These are phyloP conservation scores for Parafenestella ontariensis DNA, from an alignment of 2,329 filamentous ascomycete genomes.

Conservation along the genomic window DNA sequence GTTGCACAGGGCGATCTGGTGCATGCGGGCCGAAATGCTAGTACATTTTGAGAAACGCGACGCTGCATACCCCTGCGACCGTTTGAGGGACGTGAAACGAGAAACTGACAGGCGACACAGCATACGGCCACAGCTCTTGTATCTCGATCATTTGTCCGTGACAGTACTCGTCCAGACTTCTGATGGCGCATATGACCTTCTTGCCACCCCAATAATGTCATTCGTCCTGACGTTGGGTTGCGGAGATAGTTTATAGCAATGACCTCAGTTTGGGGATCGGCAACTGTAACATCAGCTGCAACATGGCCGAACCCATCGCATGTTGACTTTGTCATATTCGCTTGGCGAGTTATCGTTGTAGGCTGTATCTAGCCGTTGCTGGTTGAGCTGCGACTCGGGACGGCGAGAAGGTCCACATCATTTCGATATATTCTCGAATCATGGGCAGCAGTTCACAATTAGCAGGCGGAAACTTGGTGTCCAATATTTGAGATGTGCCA, in stretches of 20 bases:
- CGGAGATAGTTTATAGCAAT: constrained; percentile 19
- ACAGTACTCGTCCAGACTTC: constrained; percentile 12
- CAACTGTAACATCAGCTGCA: constrained; percentile 15
- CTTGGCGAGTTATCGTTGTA: not conserved
- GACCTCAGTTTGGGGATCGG: constrained; percentile 8
- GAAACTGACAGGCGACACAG: constrained; percentile 39
- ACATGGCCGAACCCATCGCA: not conserved
- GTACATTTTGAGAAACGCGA: constrained; percentile 17
- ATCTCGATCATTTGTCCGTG: constrained; percentile 22
- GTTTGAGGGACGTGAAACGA: constrained; percentile 35
- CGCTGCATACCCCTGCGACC: constrained; percentile 31
- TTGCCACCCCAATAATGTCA: constrained; percentile 14
- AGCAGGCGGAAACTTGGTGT: constrained; percentile 13
- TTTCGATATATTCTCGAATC: constrained; percentile 6
- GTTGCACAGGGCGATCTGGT: constrained; percentile 33
- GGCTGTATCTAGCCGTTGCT: not conserved
- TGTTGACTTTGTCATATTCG: constrained; percentile 6
- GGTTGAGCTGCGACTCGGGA: not conserved
- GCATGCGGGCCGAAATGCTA: constrained; percentile 39
- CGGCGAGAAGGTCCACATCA: not conserved
- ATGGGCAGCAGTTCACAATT: constrained; percentile 9
- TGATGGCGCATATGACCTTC: constrained; percentile 25
- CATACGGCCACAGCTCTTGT: constrained; percentile 29
- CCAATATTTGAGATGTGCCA: constrained; percentile 8
- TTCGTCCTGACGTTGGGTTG: constrained; percentile 9